These are phyloP conservation scores for Begonia fuchsioides DNA, from an alignment of 306 rosid genomes.

Conservation along the genomic window DNA sequence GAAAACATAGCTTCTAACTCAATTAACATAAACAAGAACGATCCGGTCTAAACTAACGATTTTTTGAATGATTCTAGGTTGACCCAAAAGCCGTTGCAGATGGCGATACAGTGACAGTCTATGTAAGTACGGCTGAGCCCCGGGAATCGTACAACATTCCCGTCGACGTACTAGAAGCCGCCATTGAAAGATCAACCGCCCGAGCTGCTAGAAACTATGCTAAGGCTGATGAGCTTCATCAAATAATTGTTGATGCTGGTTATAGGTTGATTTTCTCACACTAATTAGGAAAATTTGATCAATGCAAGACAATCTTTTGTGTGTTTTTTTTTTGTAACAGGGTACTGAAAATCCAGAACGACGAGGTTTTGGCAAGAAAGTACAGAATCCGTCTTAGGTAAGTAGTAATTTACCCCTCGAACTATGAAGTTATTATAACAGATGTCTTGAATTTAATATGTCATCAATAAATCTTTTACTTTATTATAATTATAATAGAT, in stretches of 20 bases:
- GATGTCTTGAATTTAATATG: no score
- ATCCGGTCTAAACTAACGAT: not conserved
- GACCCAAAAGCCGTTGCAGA: conserved; percentile 76
- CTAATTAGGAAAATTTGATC: not conserved
- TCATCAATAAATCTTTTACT: no score
- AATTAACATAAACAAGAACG: not conserved
- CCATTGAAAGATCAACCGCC: conserved; percentile 39
- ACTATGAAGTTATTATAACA: no score
- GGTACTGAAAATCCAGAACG: conserved; percentile 33
- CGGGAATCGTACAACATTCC: conserved; percentile 61
- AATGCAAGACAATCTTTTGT: not conserved
- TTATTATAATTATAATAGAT: no score
- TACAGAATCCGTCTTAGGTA: conserved; percentile 84
- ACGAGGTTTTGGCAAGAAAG: conserved; percentile 62
- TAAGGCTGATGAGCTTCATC: conserved; percentile 57
- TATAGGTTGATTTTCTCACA: conserved; percentile 37
- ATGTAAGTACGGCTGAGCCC: conserved; percentile 62
- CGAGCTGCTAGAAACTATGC: conserved; percentile 30
- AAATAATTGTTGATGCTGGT: conserved; percentile 59
- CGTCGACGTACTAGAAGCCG: conserved; percentile 32
- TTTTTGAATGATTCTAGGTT: conserved; percentile 32
- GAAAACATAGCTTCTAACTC: not conserved
- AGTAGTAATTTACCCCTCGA: no score
- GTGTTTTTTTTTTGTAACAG: conserved; percentile 11
- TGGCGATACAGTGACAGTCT: conserved; percentile 79